These are phyloP conservation scores for Cotoneaster glaucophyllus DNA, from an alignment of 306 rosid genomes.

Conservation along the genomic window DNA sequence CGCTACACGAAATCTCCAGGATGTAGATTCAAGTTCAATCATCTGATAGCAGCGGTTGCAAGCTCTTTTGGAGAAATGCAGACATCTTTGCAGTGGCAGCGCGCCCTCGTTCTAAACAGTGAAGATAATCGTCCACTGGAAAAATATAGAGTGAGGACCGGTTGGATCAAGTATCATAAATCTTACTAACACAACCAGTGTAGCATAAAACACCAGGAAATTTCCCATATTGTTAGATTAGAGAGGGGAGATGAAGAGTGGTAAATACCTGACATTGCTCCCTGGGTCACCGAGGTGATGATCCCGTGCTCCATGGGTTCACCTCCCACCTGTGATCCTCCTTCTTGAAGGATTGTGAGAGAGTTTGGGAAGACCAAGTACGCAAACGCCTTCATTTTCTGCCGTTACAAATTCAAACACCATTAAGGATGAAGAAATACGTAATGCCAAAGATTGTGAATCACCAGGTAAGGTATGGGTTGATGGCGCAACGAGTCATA, in stretches of 20 bases:
- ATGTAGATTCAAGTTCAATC: conserved; percentile 31
- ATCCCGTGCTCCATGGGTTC: conserved; percentile 78
- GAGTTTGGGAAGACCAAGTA: conserved; percentile 84
- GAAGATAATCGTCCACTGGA: conserved; percentile 77
- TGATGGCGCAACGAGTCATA: background rate
- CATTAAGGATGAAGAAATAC: background rate
- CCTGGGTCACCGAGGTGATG: conserved; percentile 85
- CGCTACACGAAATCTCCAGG: conserved; percentile 16
- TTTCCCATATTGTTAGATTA: background rate
- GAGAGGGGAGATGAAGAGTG: background rate
- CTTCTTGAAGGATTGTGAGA: conserved; percentile 15
- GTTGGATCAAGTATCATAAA: too few relatives aligned
- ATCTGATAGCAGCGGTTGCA: conserved; percentile 39
- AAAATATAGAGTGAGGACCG: background rate
- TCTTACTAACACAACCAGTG: background rate
- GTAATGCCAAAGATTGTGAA: background rate
- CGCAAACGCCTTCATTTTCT: conserved; percentile 74
- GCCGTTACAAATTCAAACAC: conserved; percentile 23
- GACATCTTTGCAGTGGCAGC: conserved; percentile 71
- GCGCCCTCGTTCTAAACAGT: conserved; percentile 80
- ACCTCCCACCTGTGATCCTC: conserved; percentile 26
- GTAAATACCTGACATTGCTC: conserved; percentile 75
- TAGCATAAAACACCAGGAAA: background rate
- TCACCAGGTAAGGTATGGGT: background rate
- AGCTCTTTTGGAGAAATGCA: conserved; percentile 62